A percentile compares a stretch with the other conserved stretches of the same genome.
Conservation (phyloP, 73 alveolate species). For the Tetrahymena elliotti region DNA sequence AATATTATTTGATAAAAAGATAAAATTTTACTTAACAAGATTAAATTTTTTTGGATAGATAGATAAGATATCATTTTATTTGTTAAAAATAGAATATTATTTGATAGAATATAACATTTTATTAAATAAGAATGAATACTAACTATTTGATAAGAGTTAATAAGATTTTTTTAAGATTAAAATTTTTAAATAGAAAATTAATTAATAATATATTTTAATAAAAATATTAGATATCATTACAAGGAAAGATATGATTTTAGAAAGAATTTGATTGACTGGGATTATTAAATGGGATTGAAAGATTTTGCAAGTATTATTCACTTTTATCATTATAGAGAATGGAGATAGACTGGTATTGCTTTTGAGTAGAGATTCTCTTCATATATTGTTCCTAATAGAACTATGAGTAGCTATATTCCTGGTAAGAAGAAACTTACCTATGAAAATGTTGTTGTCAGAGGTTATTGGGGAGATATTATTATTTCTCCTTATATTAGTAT, state of each 20-base stretch:
- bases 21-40: too few species aligned
- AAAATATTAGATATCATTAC: slow-evolving; percentile 72
- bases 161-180: too few species aligned
- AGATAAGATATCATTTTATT: too few species aligned
- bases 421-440: slow-evolving; percentile 87
- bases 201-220: too few species aligned
- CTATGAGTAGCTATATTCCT: slow-evolving; percentile 86
- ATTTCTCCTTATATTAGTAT: slow-evolving; percentile 87
- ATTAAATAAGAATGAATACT: too few species aligned
- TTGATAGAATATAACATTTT: too few species aligned
- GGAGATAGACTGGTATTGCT: slow-evolving; percentile 97
- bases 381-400: slow-evolving; percentile 87
- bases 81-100: too few species aligned
- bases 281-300: slow-evolving; percentile 70
- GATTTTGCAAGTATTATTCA: slow-evolving; percentile 73
- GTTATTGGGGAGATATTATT: slow-evolving; percentile 98
- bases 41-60: too few species aligned
- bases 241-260: slow-evolving; percentile 88
- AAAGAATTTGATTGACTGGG: slow-evolving; percentile 92
- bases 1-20: too few species aligned
- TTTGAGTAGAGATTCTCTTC: slow-evolving; percentile 91
- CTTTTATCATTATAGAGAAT: slow-evolving; percentile 74
- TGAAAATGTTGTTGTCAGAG: slow-evolving; percentile 93
- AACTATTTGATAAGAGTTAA: too few species aligned
- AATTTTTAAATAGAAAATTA: too few species aligned